Evolutionary conservation across 1,139 yeast species (phyloP).

Genomic region (Taiozyma sp.): DNA sequence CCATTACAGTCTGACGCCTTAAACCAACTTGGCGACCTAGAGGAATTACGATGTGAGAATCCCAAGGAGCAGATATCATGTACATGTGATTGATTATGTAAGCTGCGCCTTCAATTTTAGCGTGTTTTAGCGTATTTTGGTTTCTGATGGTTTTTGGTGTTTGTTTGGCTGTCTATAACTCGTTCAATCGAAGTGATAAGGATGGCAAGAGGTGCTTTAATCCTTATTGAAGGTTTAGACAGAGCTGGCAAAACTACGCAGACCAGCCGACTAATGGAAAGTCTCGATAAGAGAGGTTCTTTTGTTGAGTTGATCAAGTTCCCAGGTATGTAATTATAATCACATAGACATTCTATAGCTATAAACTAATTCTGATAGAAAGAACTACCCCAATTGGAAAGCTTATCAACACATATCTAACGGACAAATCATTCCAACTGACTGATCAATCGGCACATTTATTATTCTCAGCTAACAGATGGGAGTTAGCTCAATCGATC

Average conservation of each 20-base stretch:
- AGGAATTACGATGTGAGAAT: constrained; percentile 2
- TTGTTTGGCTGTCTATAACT: neutral
- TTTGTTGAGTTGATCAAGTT: constrained; percentile 57
- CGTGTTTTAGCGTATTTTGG: neutral
- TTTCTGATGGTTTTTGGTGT: neutral
- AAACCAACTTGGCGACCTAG: constrained; percentile 22
- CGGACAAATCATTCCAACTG: constrained; percentile 41
- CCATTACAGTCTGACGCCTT: constrained; percentile 21
- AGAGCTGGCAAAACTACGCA: constrained; percentile 95
- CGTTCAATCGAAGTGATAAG: neutral
- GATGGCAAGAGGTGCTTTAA: constrained; percentile 57
- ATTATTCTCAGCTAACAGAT: constrained; percentile 87
- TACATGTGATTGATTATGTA: neutral
- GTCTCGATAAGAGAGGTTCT: constrained; percentile 29
- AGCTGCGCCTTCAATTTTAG: neutral
- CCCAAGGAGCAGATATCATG: neutral
- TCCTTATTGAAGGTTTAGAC: constrained; percentile 89
- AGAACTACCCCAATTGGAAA: constrained; percentile 77
- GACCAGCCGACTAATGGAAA: constrained; percentile 41
- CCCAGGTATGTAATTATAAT: constrained; percentile 37
- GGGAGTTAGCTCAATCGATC: constrained; percentile 70
- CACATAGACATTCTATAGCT: neutral
- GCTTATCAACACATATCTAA: constrained; percentile 69
- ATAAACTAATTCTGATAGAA: constrained; percentile 31
- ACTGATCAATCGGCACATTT: constrained; percentile 81